Base-by-base conservation (phyloP, 176 grass and related monocot species). In the Rhipidocladum racemiflorum region DNA sequence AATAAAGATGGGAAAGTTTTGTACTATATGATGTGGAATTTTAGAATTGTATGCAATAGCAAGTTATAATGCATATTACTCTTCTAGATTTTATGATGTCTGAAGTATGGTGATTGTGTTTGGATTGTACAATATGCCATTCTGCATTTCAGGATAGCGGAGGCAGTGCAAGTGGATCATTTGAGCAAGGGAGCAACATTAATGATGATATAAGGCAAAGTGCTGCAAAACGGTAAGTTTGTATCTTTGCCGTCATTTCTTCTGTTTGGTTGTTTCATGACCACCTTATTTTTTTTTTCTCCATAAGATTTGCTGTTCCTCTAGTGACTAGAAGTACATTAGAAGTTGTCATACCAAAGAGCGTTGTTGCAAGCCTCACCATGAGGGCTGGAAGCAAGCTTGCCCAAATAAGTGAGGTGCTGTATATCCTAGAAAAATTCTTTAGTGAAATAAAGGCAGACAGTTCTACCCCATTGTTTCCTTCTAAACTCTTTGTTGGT, bases 321-420 rank as follows among this genome's bases (percentile, higher is more conserved):
- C 45, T 98, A 74, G 92, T 98, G 44, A 91, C 92, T 62, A 90
- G 92, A 89, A 98, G 96, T 72, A 98, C 84, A 42, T 79, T 98
- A 83, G 96, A 93, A 91, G 92, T 98, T 57, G 76, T 91, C n/a
- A 95, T 98, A 85, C 90, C 96, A 18, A 87, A 90, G 34, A 80
- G 87, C 65, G 92, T 84, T 55, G 87, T 88, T 82, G 85, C 91
- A 83, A 98, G 89, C 84, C 90, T 98, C 76, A 88, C 87, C 15
- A 90, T 93, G 96, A 93, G 92, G 87, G 90, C 96, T 78, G 89
- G 92, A 77, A 95, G 85, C 86, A 98, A 98, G 76, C 96, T 98
- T 88, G 90, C 92, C 60, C 96, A 95, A 76, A 98, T 98, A 84
- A 95, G 96, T 42, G 92, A 98, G 89, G 92, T 93, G 45, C 79